These are phyloP conservation scores for Aspergillus haitiensis DNA, from an alignment of 495 filamentous ascomycete genomes.

Conservation along the genomic window DNA sequence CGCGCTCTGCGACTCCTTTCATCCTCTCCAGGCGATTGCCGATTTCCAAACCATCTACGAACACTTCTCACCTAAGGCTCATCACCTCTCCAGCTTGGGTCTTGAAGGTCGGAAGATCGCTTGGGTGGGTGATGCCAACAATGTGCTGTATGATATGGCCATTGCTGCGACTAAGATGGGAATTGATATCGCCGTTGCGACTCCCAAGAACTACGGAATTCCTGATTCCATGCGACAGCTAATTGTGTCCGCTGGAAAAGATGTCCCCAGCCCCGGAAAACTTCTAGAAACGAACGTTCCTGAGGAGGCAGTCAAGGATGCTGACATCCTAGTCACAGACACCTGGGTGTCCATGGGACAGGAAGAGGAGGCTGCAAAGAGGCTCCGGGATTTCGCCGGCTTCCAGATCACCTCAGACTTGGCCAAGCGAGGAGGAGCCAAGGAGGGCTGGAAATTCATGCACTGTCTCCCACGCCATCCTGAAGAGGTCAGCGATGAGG, in stretches of 20 bases:
- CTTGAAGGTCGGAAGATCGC: conserved; percentile 84
- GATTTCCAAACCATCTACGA: conserved; percentile 92
- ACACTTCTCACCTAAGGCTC: conserved; percentile 55
- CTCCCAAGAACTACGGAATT: conserved; percentile 79
- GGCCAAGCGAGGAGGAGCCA: conserved; percentile 81
- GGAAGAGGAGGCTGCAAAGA: conserved; percentile 74
- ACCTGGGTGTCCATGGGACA: conserved; percentile 99
- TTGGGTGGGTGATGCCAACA: conserved; percentile 96
- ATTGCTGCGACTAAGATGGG: conserved; percentile 85
- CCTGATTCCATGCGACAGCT: conserved; percentile 66
- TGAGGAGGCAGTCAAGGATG: conserved; percentile 83
- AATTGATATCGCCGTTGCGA: conserved; percentile 80
- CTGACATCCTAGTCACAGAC: conserved; percentile 90
- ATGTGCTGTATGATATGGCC: conserved; percentile 90
- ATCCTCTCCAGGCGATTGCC: conserved; percentile 89
- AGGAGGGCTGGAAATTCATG: conserved; percentile 94
- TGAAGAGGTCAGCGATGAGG: conserved; percentile 92
- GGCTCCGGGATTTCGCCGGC: conserved; percentile 78
- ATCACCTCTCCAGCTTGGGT: conserved; percentile 55
- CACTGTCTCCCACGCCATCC: conserved; percentile 93
- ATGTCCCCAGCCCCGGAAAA: conserved; percentile 58
- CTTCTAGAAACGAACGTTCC: conserved; percentile 74
- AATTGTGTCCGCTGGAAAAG: conserved; percentile 61
- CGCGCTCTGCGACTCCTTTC: conserved; percentile 82
- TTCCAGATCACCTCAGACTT: conserved; percentile 87